phyloP scores from a whole-genome alignment of 441 rosid genomes.

The Erodium texanum region DNA sequence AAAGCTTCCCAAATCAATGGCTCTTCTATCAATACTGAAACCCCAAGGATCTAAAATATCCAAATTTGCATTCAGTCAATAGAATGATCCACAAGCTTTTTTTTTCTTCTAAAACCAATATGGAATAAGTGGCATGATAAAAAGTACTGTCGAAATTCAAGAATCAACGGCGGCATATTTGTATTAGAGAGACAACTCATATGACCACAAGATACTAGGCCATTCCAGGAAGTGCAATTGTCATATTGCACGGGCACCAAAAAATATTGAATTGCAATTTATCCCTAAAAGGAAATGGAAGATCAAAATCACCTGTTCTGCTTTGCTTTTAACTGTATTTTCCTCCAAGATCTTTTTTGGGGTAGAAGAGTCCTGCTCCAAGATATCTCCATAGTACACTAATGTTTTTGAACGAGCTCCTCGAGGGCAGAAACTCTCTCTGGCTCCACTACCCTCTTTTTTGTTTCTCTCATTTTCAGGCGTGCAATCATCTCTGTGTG shows the following conservation, averaged over 20 bases:
- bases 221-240: neutral
- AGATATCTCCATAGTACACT: conserved; percentile 16
- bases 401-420: conserved; percentile 10
- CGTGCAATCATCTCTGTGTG: neutral
- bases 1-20: neutral
- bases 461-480: conserved; percentile 10
- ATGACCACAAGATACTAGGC: neutral
- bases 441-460: conserved; percentile 19
- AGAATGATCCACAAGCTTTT: neutral
- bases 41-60: neutral
- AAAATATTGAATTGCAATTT: neutral
- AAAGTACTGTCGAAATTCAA: neutral
- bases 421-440: conserved; percentile 7
- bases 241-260: too few relatives aligned
- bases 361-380: conserved; percentile 18
- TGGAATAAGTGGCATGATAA: neutral
- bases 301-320: conserved; percentile 36
- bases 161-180: too few relatives aligned
- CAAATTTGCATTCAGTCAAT: neutral
- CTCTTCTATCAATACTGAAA: neutral
- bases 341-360: neutral
- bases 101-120: neutral
- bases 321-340: conserved; percentile 24
- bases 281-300: conserved; percentile 2
- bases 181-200: conserved; percentile 4